These are phyloP conservation scores for Fusarium pseudonygamai DNA, from an alignment of 2,329 filamentous ascomycete species.

Conservation along the genomic window DNA sequence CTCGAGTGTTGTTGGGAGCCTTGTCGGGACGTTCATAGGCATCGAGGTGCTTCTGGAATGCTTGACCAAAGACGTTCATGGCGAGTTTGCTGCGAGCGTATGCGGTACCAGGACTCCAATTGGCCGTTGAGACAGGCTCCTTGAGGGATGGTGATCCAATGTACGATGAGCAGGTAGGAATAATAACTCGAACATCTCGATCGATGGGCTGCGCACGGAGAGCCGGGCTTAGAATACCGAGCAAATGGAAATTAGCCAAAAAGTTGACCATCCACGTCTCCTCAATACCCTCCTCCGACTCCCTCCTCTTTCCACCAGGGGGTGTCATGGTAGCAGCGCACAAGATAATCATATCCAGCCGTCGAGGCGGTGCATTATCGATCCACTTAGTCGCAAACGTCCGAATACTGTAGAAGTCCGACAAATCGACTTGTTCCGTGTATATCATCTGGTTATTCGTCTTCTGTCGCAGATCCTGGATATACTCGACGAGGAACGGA, in stretches of 20 bases:
- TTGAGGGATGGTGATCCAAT: slow-evolving; percentile 77
- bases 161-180: slow-evolving; percentile 89
- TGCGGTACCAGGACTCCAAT: slow-evolving; percentile 65
- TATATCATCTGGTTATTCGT: slow-evolving; percentile 91
- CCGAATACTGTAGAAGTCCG: slow-evolving; percentile 88
- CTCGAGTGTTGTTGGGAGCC: slow-evolving; percentile 81
- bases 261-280: slow-evolving; percentile 95
- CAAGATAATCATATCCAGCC: slow-evolving; percentile 90
- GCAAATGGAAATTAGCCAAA: slow-evolving; percentile 92
- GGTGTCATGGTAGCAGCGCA: slow-evolving; percentile 84
- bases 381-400: slow-evolving; percentile 98
- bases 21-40: slow-evolving; percentile 85
- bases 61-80: slow-evolving; percentile 86
- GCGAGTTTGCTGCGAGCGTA: slow-evolving; percentile 79
- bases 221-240: slow-evolving; percentile 90
- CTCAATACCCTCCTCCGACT: slow-evolving; percentile 84
- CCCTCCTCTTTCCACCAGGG: slow-evolving; percentile 64
- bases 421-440: slow-evolving; percentile 91
- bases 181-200: slow-evolving; percentile 87
- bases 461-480: slow-evolving; percentile 82
- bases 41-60: slow-evolving; percentile 92
- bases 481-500: slow-evolving; percentile 90
- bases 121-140: slow-evolving; percentile 58
- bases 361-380: slow-evolving; percentile 88
- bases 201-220: slow-evolving; percentile 92